phyloP scores from a whole-genome alignment of 257 asterid species.

The Catharanthus roseus region DNA sequence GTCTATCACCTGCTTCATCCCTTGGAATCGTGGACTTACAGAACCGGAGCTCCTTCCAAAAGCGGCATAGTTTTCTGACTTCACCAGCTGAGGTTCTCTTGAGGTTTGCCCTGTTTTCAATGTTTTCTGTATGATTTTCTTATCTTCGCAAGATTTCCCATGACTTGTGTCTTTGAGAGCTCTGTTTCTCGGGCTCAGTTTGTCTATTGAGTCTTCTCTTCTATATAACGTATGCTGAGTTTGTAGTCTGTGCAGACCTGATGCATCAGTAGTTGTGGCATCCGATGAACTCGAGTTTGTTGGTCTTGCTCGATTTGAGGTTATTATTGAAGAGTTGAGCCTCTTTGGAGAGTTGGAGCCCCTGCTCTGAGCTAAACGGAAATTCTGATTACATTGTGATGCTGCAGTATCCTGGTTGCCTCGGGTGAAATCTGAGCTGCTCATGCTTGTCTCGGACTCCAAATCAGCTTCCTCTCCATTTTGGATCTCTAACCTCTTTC shows the following conservation, averaged over 20 bases:
- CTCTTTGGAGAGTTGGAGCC: conserved; percentile 34
- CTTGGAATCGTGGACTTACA: conserved; percentile 53
- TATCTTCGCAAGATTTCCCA: conserved; percentile 27
- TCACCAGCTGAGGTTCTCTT: conserved; percentile 29
- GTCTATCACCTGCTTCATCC: conserved; percentile 27
- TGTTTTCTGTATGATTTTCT: conserved; percentile 27
- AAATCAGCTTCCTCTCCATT: conserved; percentile 32
- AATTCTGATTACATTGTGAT: conserved; percentile 19
- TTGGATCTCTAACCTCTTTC: conserved; percentile 43
- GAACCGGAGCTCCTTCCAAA: conserved; percentile 41
- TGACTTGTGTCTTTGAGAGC: conserved; percentile 27
- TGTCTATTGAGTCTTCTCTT: conserved; percentile 32
- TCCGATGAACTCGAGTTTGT: conserved; percentile 26
- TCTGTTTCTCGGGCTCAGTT: conserved; percentile 34
- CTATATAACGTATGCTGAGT: conserved; percentile 21
- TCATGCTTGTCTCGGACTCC: conserved; percentile 28
- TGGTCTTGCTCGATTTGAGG: conserved; percentile 38
- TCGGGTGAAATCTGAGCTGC: conserved; percentile 22
- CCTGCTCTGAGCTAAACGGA: conserved; percentile 29
- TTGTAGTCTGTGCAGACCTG: conserved; percentile 36
- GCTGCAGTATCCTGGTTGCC: conserved; percentile 22
- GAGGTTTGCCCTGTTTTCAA: conserved; percentile 25
- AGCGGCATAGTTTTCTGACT: conserved; percentile 33
- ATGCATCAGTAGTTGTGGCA: conserved; percentile 17
- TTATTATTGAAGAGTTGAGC: conserved; percentile 33